These are phyloP conservation scores for Corylus heterophylla DNA, from an alignment of 306 rosid genomes.

Conservation along the genomic window DNA sequence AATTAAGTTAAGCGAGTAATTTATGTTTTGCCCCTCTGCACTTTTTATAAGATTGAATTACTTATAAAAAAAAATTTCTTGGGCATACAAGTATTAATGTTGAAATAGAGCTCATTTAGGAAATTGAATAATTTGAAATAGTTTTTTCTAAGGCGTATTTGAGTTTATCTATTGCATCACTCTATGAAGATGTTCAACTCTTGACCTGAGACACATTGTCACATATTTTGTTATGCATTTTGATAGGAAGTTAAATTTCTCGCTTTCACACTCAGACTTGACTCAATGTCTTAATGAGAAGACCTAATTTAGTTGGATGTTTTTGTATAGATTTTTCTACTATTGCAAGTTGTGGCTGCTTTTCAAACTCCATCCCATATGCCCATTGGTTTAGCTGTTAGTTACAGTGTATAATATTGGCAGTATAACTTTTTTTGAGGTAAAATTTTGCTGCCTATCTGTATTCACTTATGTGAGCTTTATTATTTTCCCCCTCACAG, in stretches of 20 bases:
- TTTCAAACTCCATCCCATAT: background rate
- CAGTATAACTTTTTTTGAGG: background rate
- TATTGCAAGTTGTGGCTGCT: background rate
- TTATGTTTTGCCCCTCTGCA: background rate
- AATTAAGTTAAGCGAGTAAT: background rate
- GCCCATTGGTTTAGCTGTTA: background rate
- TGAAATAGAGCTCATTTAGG: background rate
- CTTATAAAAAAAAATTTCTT: background rate
- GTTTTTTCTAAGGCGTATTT: background rate
- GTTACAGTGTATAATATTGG: background rate
- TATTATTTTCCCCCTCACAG: conserved; percentile 44
- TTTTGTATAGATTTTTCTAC: background rate
- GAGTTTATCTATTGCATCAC: background rate
- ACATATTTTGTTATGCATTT: background rate
- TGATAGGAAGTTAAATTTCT: background rate
- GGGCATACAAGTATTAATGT: background rate
- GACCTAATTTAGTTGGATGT: background rate
- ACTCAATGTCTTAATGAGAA: background rate
- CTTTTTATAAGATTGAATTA: too few relatives aligned
- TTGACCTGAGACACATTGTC: background rate
- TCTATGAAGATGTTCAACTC: background rate
- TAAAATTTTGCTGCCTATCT: background rate
- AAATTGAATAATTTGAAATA: background rate
- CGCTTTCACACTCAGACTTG: background rate
- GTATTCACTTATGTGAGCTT: conserved; percentile 26